Evolutionary conservation across 768 basidiomycete genomes (phyloP).

Genomic region (Russula sp.): DNA sequence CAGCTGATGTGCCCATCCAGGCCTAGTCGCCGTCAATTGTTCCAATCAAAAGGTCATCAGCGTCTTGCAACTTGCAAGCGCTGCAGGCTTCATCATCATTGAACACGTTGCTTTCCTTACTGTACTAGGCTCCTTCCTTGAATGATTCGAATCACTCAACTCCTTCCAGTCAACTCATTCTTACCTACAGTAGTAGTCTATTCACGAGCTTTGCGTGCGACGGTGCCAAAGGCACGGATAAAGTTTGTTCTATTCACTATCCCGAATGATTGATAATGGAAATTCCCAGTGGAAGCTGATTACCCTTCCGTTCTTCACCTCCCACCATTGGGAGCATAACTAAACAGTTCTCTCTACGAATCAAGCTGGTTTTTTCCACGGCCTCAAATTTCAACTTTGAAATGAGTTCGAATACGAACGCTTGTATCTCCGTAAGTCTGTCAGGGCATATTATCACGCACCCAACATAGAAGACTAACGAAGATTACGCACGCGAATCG

Average conservation of each 20-base stretch:
- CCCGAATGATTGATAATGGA: slow-evolving; percentile 16
- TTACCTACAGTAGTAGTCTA: no score
- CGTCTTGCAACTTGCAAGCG: neutral
- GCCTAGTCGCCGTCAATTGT: neutral
- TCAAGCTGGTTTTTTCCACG: slow-evolving; percentile 34
- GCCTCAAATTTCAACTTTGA: slow-evolving; percentile 50
- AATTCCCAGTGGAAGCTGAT: slow-evolving; percentile 24
- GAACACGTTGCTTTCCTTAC: neutral
- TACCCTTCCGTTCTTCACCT: slow-evolving; percentile 22
- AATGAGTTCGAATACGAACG: slow-evolving; percentile 56
- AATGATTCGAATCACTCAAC: neutral
- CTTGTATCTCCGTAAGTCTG: slow-evolving; percentile 50
- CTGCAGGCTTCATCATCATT: neutral
- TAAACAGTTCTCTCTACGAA: slow-evolving; percentile 34
- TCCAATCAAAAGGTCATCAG: neutral
- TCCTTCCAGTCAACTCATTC: no score
- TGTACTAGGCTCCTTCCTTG: neutral
- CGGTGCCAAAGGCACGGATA: no score
- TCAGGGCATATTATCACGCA: neutral
- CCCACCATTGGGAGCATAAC: slow-evolving; percentile 24
- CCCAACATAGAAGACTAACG: neutral
- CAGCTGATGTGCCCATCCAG: neutral
- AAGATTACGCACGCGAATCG: slow-evolving; percentile 18
- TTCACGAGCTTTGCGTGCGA: no score
- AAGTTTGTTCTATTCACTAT: neutral